Percentiles rank a stretch among this genome's conserved stretches.
Evolutionary conservation across 2,329 filamentous ascomycete genomes (phyloP).

Genomic region (Cladophialophora yegresii): DNA sequence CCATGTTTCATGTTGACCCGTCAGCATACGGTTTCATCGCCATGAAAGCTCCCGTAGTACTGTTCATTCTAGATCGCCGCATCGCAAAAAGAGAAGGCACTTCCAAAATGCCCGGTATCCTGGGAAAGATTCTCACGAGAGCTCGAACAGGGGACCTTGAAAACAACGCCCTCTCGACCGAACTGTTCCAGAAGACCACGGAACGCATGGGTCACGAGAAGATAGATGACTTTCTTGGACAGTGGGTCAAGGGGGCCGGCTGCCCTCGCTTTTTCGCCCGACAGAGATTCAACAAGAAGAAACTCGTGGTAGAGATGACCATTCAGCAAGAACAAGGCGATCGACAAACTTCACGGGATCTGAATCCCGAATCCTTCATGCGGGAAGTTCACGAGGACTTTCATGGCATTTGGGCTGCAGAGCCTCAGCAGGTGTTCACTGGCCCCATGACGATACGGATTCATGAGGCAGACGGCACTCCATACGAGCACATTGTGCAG

Average conservation of each 20-base stretch:
- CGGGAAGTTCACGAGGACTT: constrained; percentile 79
- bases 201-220: constrained; percentile 87
- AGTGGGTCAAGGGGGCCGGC: constrained; percentile 87
- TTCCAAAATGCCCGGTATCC: constrained; percentile 78
- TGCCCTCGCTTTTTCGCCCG: constrained; percentile 85
- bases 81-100: constrained; percentile 86
- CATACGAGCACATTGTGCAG: constrained; percentile 96
- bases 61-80: constrained; percentile 91
- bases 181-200: constrained; percentile 77
- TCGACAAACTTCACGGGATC: constrained; percentile 57
- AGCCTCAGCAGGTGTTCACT: constrained; percentile 78
- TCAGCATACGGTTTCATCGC: constrained; percentile 89
- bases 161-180: constrained; percentile 69
- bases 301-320: constrained; percentile 87
- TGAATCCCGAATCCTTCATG: constrained; percentile 76
- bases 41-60: constrained; percentile 83
- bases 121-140: constrained; percentile 81
- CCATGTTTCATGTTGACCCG: constrained; percentile 73
- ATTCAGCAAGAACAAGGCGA: constrained; percentile 73
- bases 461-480: constrained; percentile 95
- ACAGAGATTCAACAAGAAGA: constrained; percentile 96
- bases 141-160: constrained; percentile 77
- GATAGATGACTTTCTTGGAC: constrained; percentile 86
- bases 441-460: constrained; percentile 98
- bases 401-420: constrained; percentile 67